Base-by-base conservation (phyloP, 257 asterid genomes). In the Przewalskia tangutica region DNA sequence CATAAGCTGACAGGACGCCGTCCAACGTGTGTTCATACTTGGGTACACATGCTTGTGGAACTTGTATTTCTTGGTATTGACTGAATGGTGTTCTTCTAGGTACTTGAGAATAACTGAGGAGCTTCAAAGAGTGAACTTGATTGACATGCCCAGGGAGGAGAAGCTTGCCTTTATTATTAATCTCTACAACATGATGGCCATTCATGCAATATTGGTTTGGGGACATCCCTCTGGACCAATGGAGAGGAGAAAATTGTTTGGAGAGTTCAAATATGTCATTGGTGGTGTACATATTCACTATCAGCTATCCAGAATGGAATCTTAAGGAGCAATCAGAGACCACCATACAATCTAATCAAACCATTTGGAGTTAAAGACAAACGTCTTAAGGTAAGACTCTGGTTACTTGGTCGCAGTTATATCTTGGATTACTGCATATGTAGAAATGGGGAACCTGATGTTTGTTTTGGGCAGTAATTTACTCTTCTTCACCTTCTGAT, bases 261-360 rank as follows among this genome's bases (percentile, higher is more conserved):
- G 97, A 76, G 97, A 92, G 79, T 95, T 95, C 89, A 95, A 92
- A 85, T 95, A 95, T 84, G 98, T 95, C 40, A 95, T 95, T 83
- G 97, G 98, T 84, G 98, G 84, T 88, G 93, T 82, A 87, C 93
- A 36, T 93, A 90, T 77, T 93, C 98, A 44, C 98, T 95, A 73
- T 93, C 98, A 68, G 95, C 91, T 53, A 91, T 95, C 50, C 88
- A 92, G 46, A 95, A 92, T 77, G 98, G 98, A 82, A 84, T 93
- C 82, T 90, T 95, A 83, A 91, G 98, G 91, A 94, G 92, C 82
- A 95, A 95, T 85, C 97, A 93, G 85, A 93, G 98, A 83, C 97
- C 98, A 53, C 95, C 98, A 0, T 95, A 95, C 90, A 93, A 90
- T 86, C 95, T 90, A 68, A 86, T 70, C 55, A 93, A 89, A 84